Evolutionary conservation across 2,329 filamentous ascomycete genomes (phyloP).

Genomic region (Xylaria sp.): DNA sequence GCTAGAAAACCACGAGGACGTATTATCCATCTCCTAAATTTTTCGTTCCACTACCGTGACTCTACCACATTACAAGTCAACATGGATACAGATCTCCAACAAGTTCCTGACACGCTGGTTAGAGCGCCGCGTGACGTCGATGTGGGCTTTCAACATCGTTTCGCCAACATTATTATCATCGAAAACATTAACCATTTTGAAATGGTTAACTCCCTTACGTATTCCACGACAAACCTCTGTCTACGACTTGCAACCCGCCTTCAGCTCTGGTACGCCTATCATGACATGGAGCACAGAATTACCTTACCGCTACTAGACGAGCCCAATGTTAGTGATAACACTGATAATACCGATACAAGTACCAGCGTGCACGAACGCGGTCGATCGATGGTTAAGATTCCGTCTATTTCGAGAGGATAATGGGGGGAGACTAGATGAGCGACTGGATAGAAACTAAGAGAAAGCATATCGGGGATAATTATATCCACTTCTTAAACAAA

Average conservation of each 20-base stretch:
- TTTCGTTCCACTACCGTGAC: neutral
- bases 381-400: neutral
- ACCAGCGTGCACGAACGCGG: neutral
- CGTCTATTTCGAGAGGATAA: neutral
- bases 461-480: neutral
- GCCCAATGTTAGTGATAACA: neutral
- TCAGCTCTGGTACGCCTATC: neutral
- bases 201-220: neutral
- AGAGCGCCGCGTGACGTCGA: neutral
- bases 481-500: neutral
- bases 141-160: neutral
- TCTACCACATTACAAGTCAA: neutral
- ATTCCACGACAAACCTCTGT: neutral
- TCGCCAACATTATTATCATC: neutral
- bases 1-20: neutral
- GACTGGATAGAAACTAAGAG: neutral
- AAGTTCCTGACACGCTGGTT: neutral
- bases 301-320: neutral
- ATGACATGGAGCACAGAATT: neutral
- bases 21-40: too few species aligned
- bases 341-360: too few species aligned
- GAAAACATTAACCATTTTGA: neutral
- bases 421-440: neutral
- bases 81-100: neutral
- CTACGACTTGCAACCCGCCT: neutral